These are phyloP conservation scores for Closterium sp. DNA, from an alignment of 139 green algal genomes.

Conservation along the genomic window DNA sequence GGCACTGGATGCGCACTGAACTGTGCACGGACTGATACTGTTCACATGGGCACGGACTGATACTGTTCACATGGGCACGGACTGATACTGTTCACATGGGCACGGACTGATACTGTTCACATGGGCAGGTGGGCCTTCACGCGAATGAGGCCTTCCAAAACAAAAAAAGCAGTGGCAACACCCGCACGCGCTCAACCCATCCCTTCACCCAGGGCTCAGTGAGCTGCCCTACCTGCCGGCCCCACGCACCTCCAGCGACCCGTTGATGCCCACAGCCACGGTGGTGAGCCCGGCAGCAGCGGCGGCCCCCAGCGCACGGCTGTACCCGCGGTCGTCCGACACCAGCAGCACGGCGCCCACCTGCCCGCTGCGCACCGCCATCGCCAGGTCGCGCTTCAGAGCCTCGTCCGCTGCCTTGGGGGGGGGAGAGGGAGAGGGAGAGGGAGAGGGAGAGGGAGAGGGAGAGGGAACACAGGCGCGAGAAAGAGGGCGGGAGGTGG, in stretches of 20 bases:
- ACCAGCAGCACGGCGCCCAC: slow-evolving; percentile 27
- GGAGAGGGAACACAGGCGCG: background rate
- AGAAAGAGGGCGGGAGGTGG: background rate
- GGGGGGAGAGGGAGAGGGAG: background rate
- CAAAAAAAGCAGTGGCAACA: no score
- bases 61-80: no score
- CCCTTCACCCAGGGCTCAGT: no score
- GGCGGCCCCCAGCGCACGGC: background rate
- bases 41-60: no score
- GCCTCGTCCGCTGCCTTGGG: slow-evolving; percentile 25
- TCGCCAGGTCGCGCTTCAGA: slow-evolving; percentile 1
- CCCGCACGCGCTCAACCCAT: no score
- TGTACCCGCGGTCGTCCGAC: slow-evolving; percentile 30
- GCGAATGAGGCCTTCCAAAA: no score
- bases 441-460: background rate
- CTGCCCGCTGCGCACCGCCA: slow-evolving; percentile 9
- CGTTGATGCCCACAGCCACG: slow-evolving; percentile 23
- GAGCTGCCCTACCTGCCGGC: background rate
- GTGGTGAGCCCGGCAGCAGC: background rate
- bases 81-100: no score
- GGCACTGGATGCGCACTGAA: no score
- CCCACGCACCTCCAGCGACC: background rate
- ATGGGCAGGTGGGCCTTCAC: no score
- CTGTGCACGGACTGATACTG: no score
- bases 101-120: no score